Conservation (phyloP, 768 basidiomycete genomes). For the Stropharia rugosoannulata region DNA sequence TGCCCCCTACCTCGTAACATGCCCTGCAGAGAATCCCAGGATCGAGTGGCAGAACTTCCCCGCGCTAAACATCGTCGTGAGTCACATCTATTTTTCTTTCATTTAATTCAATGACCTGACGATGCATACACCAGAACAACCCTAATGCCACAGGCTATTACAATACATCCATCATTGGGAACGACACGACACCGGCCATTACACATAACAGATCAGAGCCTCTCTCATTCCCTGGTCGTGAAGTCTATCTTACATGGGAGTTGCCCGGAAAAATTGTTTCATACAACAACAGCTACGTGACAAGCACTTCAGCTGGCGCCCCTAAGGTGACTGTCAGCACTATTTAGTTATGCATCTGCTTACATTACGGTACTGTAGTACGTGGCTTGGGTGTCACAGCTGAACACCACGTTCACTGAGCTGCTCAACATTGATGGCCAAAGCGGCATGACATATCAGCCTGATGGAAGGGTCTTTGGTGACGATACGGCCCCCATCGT, state of each 20-base stretch:
- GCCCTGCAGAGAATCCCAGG: conserved; percentile 50
- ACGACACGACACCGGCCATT: conserved; percentile 46
- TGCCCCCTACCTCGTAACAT: conserved; percentile 48
- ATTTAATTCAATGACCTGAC: too few relatives aligned
- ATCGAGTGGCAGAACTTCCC: conserved; percentile 60
- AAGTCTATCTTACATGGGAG: conserved; percentile 54
- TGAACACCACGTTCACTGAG: conserved; percentile 59
- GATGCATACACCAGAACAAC: conserved; percentile 17
- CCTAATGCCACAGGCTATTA: conserved; percentile 22
- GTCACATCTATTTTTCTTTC: conserved; percentile 15
- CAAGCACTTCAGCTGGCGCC: conserved; percentile 42
- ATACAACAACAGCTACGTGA: conserved; percentile 51
- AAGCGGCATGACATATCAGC: conserved; percentile 48
- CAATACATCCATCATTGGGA: conserved; percentile 21
- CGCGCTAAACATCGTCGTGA: conserved; percentile 43
- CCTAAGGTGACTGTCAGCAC: too few relatives aligned
- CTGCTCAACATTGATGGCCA: conserved; percentile 43
- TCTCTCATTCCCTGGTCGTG: conserved; percentile 24
- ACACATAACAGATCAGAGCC: not conserved
- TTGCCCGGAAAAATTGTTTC: conserved; percentile 49
- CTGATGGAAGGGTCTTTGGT: conserved; percentile 44
- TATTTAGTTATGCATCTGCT: too few relatives aligned
- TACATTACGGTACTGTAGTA: conserved; percentile 29
- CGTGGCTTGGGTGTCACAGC: conserved; percentile 58
- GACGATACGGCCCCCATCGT: conserved; percentile 36